These are phyloP conservation scores for Aaosphaeria arxii DNA, from an alignment of 2,329 filamentous ascomycete genomes.

Conservation along the genomic window DNA sequence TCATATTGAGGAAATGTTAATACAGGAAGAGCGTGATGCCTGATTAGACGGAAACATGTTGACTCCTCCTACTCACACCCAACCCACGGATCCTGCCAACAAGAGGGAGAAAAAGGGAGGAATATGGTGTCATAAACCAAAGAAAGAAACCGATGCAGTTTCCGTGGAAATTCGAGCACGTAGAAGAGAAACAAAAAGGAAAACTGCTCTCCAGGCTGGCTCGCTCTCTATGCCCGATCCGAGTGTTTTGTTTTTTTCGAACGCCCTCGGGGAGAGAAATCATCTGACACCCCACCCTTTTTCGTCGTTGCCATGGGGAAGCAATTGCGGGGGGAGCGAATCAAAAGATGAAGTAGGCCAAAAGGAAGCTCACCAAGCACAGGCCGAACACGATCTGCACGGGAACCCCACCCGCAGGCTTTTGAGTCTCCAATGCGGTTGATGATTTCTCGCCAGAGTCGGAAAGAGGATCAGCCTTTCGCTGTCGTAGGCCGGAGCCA, in stretches of 20 bases:
- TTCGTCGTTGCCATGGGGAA: too few relatives aligned
- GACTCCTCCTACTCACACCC: too few relatives aligned
- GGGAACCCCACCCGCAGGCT: constrained; percentile 71
- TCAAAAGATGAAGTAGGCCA: constrained; percentile 97
- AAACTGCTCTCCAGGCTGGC: constrained; percentile 5
- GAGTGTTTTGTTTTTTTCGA: constrained; percentile 8
- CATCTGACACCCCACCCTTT: constrained; percentile 16
- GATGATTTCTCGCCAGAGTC: constrained; percentile 50
- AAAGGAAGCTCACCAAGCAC: constrained; percentile 85
- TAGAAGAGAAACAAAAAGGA: constrained; percentile 15
- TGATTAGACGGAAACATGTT: too few relatives aligned
- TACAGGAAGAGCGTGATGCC: too few relatives aligned
- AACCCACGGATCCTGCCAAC: too few relatives aligned
- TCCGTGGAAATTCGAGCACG: constrained; percentile 10
- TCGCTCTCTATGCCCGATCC: constrained; percentile 4
- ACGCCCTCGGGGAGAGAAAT: neutral
- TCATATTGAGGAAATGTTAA: too few relatives aligned
- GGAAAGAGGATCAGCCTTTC: constrained; percentile 61
- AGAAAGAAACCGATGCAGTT: too few relatives aligned
- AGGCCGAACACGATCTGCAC: constrained; percentile 80
- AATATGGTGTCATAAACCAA: too few relatives aligned
- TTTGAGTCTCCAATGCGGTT: constrained; percentile 52
- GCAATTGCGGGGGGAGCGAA: constrained; percentile 10
- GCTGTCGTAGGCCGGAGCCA: constrained; percentile 72
- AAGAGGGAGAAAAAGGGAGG: too few relatives aligned